Conservation (phyloP, 441 rosid species). For the Brassica hybrid region DNA sequence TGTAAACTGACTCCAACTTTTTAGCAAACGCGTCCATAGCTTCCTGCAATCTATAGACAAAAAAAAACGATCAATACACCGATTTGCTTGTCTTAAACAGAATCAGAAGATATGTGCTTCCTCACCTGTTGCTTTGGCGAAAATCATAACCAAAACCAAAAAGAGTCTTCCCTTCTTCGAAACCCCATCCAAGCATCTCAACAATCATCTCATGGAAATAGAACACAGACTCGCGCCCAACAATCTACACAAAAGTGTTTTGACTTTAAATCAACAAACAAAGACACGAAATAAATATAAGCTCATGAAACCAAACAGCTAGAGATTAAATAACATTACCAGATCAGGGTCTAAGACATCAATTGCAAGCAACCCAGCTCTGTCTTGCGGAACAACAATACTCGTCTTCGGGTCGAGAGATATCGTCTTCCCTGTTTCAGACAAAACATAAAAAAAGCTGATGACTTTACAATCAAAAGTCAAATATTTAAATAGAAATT, state of each 20-base stretch:
- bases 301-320: conserved; percentile 11
- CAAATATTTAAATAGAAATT: not conserved
- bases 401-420: conserved; percentile 68
- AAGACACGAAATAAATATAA: conserved; percentile 1
- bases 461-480: not conserved
- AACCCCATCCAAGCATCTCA: conserved; percentile 95
- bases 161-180: conserved; percentile 89
- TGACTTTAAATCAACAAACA: not conserved
- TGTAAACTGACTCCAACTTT: conserved; percentile 68
- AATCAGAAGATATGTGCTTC: conserved; percentile 28
- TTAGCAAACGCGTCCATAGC: conserved; percentile 70
- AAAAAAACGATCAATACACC: conserved; percentile 1
- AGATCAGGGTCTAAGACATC: conserved; percentile 93
- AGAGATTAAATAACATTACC: conserved; percentile 50
- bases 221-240: conserved; percentile 83
- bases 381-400: conserved; percentile 84
- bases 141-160: conserved; percentile 98
- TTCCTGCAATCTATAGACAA: conserved; percentile 60
- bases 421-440: conserved; percentile 69
- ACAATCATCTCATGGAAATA: conserved; percentile 96
- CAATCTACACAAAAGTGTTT: conserved; percentile 50
- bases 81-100: not conserved
- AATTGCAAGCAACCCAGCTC: conserved; percentile 88
- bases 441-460: conserved; percentile 18
- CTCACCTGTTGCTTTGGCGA: conserved; percentile 94